Evolutionary conservation across 1,284 basidiomycete species (phyloP).

Genomic region (Pseudozyma hubeiensis): DNA sequence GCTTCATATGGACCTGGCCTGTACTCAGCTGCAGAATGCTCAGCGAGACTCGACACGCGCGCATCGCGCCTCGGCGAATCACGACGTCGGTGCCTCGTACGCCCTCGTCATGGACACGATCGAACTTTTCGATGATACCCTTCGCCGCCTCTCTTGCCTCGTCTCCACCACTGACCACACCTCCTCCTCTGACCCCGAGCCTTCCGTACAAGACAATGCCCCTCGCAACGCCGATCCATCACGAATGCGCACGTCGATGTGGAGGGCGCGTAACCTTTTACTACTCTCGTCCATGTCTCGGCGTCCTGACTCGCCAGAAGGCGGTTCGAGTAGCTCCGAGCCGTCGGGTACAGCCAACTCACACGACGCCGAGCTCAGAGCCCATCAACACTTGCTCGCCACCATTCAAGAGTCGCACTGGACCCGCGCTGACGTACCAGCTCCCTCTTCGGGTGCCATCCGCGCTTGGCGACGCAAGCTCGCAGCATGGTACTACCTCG

Average conservation of each 20-base stretch:
- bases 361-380: constrained; percentile 16
- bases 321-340: background rate
- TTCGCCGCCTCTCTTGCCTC: constrained; percentile 33
- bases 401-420: constrained; percentile 40
- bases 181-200: background rate
- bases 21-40: constrained; percentile 25
- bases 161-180: constrained; percentile 16
- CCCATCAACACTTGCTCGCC: constrained; percentile 30
- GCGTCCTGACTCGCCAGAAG: constrained; percentile 6
- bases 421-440: constrained; percentile 8
- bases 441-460: constrained; percentile 19
- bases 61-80: background rate
- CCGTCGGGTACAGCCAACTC: background rate
- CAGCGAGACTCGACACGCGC: background rate
- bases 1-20: constrained; percentile 32
- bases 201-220: background rate
- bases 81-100: constrained; percentile 20
- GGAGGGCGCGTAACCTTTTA: constrained; percentile 37
- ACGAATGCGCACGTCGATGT: constrained; percentile 29
- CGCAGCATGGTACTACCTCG: constrained; percentile 39
- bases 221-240: constrained; percentile 22
- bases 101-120: constrained; percentile 43
- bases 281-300: constrained; percentile 30
- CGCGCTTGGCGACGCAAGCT: constrained; percentile 42
- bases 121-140: constrained; percentile 40